Conservation (phyloP, 768 basidiomycete genomes). For the Lactarius quietus region DNA sequence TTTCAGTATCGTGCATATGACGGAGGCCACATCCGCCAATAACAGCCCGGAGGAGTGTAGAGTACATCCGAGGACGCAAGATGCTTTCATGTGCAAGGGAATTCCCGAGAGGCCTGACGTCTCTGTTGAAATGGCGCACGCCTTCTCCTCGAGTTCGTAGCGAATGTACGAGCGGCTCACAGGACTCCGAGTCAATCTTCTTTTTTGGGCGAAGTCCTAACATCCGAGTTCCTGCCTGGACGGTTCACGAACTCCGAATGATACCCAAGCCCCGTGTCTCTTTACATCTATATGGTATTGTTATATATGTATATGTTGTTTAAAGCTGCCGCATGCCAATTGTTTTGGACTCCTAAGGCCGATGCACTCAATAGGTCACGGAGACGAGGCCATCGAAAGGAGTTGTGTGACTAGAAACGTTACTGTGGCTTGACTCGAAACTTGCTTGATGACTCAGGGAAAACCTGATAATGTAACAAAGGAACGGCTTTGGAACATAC, state of each 20-base stretch:
- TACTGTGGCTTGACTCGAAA: background rate
- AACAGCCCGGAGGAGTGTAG: background rate
- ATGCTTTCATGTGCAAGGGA: constrained; percentile 5
- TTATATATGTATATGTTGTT: constrained; percentile 15
- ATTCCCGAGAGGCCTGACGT: constrained; percentile 16
- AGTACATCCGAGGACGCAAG: background rate
- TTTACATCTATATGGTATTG: constrained; percentile 10
- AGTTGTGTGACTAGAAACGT: too few species aligned
- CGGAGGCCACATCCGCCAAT: background rate
- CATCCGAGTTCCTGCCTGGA: background rate
- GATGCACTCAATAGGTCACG: background rate
- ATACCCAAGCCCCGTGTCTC: constrained; percentile 6
- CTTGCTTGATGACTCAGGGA: background rate
- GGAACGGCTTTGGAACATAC: too few species aligned
- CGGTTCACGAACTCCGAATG: constrained; percentile 5
- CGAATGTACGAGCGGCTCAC: constrained; percentile 8
- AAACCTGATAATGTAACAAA: background rate
- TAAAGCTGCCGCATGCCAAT: constrained; percentile 6
- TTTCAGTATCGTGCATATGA: background rate
- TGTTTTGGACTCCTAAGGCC: background rate
- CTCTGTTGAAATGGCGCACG: constrained; percentile 21
- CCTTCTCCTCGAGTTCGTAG: constrained; percentile 20
- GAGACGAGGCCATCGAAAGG: background rate
- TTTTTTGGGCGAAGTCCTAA: background rate
- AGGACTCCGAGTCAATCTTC: constrained; percentile 6